Evolutionary conservation across 179 eudicot genomes (phyloP).

Genomic region (Pouteria campechiana): DNA sequence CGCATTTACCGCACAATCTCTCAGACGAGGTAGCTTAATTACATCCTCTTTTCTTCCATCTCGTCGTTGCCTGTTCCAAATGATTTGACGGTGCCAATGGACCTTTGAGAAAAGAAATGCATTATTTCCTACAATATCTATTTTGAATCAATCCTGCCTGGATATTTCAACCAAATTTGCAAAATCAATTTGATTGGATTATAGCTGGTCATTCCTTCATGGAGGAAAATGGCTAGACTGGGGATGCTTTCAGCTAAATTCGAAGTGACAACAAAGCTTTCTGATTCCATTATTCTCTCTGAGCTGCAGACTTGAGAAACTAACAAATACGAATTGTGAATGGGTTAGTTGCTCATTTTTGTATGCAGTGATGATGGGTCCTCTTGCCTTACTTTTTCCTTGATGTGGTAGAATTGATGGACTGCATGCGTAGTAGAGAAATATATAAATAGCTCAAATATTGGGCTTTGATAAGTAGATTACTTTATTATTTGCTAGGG

Average conservation of each 20-base stretch:
- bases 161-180: neutral
- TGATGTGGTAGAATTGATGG: neutral
- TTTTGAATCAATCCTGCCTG: neutral
- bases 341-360: too few relatives aligned
- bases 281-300: too few relatives aligned
- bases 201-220: too few relatives aligned
- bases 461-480: neutral
- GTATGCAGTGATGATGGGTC: too few relatives aligned
- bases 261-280: too few relatives aligned
- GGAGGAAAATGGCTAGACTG: too few relatives aligned
- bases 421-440: constrained; percentile 3
- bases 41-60: constrained; percentile 1
- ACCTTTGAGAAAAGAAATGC: neutral
- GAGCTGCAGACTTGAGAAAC: too few relatives aligned
- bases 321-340: too few relatives aligned
- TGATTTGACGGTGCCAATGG: neutral
- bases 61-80: neutral
- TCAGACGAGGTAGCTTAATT: constrained; percentile 22
- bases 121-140: neutral
- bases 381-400: neutral
- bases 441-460: neutral
- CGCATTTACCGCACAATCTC: constrained; percentile 11
- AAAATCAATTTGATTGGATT: neutral
- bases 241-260: too few relatives aligned
- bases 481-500: constrained; percentile 28